phyloP scores from a whole-genome alignment of 2,329 filamentous ascomycete species.

The Cadophora gregata region DNA sequence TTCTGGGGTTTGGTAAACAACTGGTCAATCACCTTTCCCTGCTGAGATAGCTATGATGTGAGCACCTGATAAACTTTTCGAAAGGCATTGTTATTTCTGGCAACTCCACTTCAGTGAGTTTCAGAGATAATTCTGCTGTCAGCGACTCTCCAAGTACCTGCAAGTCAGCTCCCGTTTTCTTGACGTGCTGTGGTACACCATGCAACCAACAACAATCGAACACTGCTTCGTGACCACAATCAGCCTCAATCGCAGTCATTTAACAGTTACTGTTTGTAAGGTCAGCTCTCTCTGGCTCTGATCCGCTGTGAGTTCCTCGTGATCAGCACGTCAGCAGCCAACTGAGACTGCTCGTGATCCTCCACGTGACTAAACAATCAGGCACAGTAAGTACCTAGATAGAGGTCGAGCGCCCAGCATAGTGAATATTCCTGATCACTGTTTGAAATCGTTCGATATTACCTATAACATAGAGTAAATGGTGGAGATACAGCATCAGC shows the following conservation, averaged over 20 bases:
- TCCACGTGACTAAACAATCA: neutral
- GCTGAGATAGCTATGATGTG: no score
- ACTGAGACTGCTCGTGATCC: neutral
- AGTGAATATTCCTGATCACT: no score
- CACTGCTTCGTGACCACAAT: neutral
- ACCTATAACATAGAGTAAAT: no score
- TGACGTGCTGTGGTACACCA: neutral
- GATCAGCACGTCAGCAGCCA: neutral
- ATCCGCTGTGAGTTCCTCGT: slow-evolving; percentile 1
- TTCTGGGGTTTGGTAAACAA: neutral
- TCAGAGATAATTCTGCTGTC: neutral
- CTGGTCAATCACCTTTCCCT: neutral
- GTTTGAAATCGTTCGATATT: no score
- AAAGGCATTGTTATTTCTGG: neutral
- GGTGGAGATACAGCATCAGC: no score
- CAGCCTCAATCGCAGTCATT: neutral
- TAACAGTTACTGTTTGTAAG: neutral
- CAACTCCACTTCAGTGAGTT: neutral
- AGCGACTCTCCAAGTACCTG: neutral
- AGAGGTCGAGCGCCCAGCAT: no score
- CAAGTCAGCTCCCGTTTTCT: neutral
- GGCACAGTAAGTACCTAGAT: no score
- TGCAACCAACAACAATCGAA: neutral
- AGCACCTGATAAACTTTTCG: no score
- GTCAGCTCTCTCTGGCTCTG: neutral